Conservation (phyloP, 2,329 filamentous ascomycete genomes). For the Pseudocercospora pini-densiflorae region DNA sequence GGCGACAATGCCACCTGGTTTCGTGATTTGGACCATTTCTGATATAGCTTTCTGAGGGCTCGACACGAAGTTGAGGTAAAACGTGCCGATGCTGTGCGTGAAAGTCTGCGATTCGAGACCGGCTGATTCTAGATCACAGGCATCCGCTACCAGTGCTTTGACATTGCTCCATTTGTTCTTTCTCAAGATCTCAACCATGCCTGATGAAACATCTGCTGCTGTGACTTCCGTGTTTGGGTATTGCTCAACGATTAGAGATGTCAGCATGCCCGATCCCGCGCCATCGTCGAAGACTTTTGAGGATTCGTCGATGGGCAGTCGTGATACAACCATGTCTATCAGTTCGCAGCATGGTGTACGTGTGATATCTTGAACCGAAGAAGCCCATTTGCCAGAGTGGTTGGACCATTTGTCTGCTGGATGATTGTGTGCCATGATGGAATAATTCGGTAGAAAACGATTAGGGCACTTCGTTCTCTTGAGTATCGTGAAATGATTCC, state of each 20-base stretch:
- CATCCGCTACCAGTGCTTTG: conserved; percentile 13
- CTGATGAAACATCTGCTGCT: conserved; percentile 16
- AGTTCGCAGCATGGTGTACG: conserved; percentile 16
- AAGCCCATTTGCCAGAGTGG: conserved; percentile 20
- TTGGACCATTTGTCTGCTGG: conserved; percentile 8
- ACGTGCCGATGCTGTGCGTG: conserved; percentile 14
- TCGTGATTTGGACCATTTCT: conserved; percentile 41
- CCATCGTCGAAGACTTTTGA: conserved; percentile 19
- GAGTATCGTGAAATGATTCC: too few relatives aligned
- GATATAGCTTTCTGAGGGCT: conserved; percentile 31
- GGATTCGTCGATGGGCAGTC: conserved; percentile 1
- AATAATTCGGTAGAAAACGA: background rate
- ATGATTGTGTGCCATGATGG: conserved; percentile 16
- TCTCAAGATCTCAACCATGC: conserved; percentile 15
- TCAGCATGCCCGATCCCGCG: conserved; percentile 20
- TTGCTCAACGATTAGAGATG: conserved; percentile 8
- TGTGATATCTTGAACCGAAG: conserved; percentile 19
- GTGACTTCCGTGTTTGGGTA: conserved; percentile 13
- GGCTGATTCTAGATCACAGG: conserved; percentile 11
- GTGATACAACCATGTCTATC: conserved; percentile 4
- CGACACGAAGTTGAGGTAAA: conserved; percentile 25
- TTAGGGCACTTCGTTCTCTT: too few relatives aligned
- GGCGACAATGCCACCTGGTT: conserved; percentile 38
- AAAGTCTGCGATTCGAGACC: conserved; percentile 13
- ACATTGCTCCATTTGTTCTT: conserved; percentile 13